Percentiles rank a stretch among this genome's conserved stretches.
phyloP scores from a whole-genome alignment of 1,139 yeast species.

The Blastobotrys proliferans region DNA sequence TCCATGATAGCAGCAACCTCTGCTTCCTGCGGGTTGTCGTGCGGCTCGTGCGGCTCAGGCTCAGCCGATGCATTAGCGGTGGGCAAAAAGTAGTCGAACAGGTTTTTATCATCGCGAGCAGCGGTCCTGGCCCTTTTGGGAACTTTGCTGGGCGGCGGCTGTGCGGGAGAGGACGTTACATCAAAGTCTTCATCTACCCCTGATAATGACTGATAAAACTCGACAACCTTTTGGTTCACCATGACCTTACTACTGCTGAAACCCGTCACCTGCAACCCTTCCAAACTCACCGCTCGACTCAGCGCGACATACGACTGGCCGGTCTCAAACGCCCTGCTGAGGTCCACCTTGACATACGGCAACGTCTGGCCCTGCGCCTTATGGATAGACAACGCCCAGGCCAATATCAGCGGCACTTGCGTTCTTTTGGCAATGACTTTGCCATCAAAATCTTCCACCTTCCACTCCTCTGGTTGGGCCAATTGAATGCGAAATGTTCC shows the following conservation, averaged over 20 bases:
- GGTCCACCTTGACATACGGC: slow-evolving; percentile 75
- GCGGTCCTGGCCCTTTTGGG: neutral
- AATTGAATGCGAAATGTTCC: slow-evolving; percentile 68
- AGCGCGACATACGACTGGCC: slow-evolving; percentile 96
- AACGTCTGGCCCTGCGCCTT: slow-evolving; percentile 96
- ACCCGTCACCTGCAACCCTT: slow-evolving; percentile 72
- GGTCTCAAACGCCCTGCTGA: slow-evolving; percentile 72
- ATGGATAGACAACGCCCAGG: slow-evolving; percentile 95
- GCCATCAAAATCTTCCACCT: slow-evolving; percentile 57
- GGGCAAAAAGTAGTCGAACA: too few species aligned
- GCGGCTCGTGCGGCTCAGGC: too few species aligned
- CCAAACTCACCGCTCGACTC: slow-evolving; percentile 76
- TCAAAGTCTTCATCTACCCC: neutral
- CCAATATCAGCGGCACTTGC: slow-evolving; percentile 72
- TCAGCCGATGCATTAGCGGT: too few species aligned
- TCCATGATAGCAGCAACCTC: too few species aligned
- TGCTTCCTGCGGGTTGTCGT: too few species aligned
- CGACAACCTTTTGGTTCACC: slow-evolving; percentile 64
- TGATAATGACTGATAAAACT: slow-evolving; percentile 52
- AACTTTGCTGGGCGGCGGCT: neutral
- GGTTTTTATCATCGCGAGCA: too few species aligned
- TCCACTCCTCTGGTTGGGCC: slow-evolving; percentile 73
- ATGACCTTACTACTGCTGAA: slow-evolving; percentile 60
- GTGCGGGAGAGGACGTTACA: neutral
- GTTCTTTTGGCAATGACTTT: slow-evolving; percentile 50